Base-by-base conservation (phyloP, 306 rosid genomes). In the Quercus rubra region DNA sequence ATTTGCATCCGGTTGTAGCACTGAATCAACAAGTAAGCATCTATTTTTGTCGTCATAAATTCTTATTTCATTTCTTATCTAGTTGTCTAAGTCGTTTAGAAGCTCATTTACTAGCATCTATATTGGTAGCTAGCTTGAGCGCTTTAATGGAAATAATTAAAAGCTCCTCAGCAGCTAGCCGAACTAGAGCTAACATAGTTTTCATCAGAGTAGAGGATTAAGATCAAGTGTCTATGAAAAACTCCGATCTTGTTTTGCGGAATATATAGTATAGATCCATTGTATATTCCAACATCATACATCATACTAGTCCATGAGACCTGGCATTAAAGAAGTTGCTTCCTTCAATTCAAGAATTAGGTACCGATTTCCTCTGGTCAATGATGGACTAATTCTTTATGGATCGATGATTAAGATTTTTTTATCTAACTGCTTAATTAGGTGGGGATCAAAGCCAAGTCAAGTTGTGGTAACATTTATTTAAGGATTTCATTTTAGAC, bases 1-100 rank as follows among this genome's bases (percentile, higher is more conserved):
- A 59, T 76, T 28, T 57, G 61, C 68, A 49, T 75, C 81, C 28
- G 66, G 33, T 3, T 87, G 94, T 78, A 56, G 30, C 59, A 12
- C 41, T 12, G n/a, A 0, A 28, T 5, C 41, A 18, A 0, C 13
- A 84, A 79, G 91, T 89, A 68, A 70, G 80, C 66, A 66, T 46
- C n/a, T 25, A 27, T 25, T 21, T 18, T 57, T 75, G 1, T 31
- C 21, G 57, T n/a, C 8, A 19, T 43, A 1, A 0, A 0, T 67
- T 9, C 23, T 33, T 10, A 46, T 9, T 46, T 33, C 51, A 67
- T 33, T 67, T 64, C 27, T 19, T 67, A 1, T 11, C 5, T 35
- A n/a, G 52, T 46, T 2, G 4, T 11, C 8, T 59, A 59, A 0
- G 15, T 1, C 4, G 23, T 66, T 31, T 1, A 31, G 23, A 66